phyloP scores from a whole-genome alignment of 192 early-diverging fungal species.

The Coemansia sp. region DNA sequence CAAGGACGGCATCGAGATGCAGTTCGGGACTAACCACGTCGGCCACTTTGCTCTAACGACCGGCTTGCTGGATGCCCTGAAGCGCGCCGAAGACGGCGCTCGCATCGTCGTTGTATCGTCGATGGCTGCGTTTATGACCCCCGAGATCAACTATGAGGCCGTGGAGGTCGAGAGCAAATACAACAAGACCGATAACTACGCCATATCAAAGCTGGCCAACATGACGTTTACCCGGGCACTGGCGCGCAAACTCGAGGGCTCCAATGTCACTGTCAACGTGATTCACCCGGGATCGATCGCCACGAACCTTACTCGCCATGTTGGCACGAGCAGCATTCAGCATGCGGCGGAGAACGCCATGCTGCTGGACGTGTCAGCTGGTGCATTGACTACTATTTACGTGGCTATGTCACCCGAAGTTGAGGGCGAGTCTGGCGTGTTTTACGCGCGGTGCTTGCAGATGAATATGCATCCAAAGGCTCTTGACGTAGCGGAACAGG shows the following conservation, averaged over 20 bases:
- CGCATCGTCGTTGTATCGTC: conserved; percentile 45
- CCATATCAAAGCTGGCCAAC: conserved; percentile 46
- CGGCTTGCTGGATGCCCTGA: conserved; percentile 27
- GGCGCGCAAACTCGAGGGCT: conserved; percentile 32
- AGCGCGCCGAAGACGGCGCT: conserved; percentile 16
- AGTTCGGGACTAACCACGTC: conserved; percentile 69
- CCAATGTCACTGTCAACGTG: conserved; percentile 17
- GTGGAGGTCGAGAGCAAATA: conserved; percentile 19
- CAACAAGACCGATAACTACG: conserved; percentile 29
- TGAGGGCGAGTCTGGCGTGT: conserved; percentile 13
- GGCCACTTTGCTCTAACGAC: conserved; percentile 53
- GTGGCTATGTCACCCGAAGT: conserved; percentile 35
- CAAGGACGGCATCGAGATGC: conserved; percentile 64
- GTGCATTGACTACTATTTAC: conserved; percentile 33
- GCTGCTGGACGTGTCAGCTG: conserved; percentile 10
- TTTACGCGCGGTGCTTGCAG: conserved; percentile 11
- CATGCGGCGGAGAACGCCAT: conserved; percentile 3
- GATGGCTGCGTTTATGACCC: conserved; percentile 26
- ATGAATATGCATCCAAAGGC: conserved; percentile 15
- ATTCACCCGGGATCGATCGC: conserved; percentile 34
- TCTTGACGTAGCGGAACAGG: conserved; percentile 14
- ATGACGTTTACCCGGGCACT: conserved; percentile 30
- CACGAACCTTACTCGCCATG: conserved; percentile 23
- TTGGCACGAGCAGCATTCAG: conserved; percentile 7
- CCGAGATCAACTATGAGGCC: conserved; percentile 18